phyloP scores from a whole-genome alignment of 371 early-diverging fungal genomes.

The Actinomortierella ambigua region DNA sequence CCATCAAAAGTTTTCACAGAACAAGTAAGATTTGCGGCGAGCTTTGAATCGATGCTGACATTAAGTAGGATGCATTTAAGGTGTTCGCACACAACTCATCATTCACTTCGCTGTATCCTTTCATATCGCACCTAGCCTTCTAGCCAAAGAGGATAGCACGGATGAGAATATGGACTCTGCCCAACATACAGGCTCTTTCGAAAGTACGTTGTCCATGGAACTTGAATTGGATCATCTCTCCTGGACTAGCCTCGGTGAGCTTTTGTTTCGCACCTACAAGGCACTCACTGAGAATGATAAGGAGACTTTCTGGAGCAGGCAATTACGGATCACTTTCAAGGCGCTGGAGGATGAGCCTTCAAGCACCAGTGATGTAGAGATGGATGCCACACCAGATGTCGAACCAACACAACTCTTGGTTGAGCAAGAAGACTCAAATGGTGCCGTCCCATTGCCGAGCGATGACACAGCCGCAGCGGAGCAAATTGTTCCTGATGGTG shows the following conservation, averaged over 20 bases:
- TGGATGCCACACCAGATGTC: conserved; percentile 4
- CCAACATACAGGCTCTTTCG: too few relatives aligned
- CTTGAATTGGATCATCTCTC: conserved; percentile 22
- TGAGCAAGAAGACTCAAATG: conserved; percentile 3
- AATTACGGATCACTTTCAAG: conserved; percentile 7
- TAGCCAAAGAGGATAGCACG: too few relatives aligned
- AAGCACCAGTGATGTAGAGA: conserved; percentile 12
- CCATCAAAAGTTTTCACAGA: too few relatives aligned
- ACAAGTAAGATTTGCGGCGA: too few relatives aligned
- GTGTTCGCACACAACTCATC: too few relatives aligned
- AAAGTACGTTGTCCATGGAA: conserved; percentile 7
- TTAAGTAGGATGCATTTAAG: too few relatives aligned
- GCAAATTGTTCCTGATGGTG: background rate
- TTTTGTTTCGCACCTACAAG: conserved; percentile 39
- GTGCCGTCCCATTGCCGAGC: background rate
- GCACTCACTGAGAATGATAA: background rate
- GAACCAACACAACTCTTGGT: conserved; percentile 1
- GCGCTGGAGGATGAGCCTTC: conserved; percentile 1
- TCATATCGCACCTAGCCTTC: too few relatives aligned
- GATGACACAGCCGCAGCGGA: conserved; percentile 8
- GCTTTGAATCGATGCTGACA: too few relatives aligned
- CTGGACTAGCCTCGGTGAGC: conserved; percentile 40
- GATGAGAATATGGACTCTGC: too few relatives aligned
- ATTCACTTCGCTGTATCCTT: too few relatives aligned
- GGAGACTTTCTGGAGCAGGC: conserved; percentile 18